These are phyloP conservation scores for Vitis labrusca DNA, from an alignment of 164 flowering plant genomes.

Conservation along the genomic window DNA sequence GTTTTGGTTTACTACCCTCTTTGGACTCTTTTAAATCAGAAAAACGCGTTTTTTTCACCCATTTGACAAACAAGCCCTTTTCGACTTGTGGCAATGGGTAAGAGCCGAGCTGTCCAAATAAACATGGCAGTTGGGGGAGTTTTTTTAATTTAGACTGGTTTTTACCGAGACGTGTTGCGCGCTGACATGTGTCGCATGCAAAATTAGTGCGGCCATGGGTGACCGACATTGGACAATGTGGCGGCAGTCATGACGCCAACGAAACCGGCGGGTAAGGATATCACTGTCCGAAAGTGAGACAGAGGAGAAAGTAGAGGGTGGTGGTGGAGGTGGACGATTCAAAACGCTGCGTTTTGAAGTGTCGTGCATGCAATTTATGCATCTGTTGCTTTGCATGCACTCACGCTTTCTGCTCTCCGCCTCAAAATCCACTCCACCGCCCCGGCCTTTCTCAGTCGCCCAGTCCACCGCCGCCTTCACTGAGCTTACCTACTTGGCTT, in stretches of 20 bases:
- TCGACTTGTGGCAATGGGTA: no score
- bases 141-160: no score
- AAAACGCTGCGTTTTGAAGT: conserved; percentile 39
- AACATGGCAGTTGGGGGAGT: no score
- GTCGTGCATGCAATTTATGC: conserved; percentile 69
- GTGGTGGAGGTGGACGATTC: not conserved
- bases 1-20: no score
- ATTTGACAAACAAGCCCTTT: no score
- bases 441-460: not conserved
- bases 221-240: no score
- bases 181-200: no score
- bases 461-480: not conserved
- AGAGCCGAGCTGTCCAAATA: no score
- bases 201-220: no score
- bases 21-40: no score
- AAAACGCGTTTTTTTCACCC: no score
- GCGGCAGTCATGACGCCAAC: conserved; percentile 3
- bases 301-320: not conserved
- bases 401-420: conserved; percentile 22
- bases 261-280: conserved; percentile 23
- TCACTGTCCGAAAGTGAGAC: conserved; percentile 21
- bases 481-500: conserved; percentile 6
- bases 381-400: conserved; percentile 43
- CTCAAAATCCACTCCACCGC: not conserved
- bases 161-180: no score